These are phyloP conservation scores for Lactarius psammicola DNA, from an alignment of 768 basidiomycete genomes.

Conservation along the genomic window DNA sequence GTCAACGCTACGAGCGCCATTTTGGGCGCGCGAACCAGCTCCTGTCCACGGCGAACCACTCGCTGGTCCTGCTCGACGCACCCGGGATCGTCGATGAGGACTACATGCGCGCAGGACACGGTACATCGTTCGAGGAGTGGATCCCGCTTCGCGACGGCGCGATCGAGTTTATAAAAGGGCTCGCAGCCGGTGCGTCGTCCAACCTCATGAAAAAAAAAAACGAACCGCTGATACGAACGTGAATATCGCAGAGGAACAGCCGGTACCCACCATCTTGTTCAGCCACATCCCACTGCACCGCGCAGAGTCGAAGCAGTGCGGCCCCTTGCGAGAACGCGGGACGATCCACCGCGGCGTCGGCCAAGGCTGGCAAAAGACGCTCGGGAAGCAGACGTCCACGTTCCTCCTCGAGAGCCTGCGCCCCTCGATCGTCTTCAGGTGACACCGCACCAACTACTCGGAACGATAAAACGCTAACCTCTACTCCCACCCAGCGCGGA, in stretches of 20 bases:
- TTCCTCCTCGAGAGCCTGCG: conserved; percentile 69
- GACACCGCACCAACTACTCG: too few species aligned
- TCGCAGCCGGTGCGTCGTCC: conserved; percentile 36
- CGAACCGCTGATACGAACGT: conserved; percentile 28
- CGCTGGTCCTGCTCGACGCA: conserved; percentile 69
- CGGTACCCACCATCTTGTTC: conserved; percentile 62
- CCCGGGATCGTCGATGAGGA: conserved; percentile 84
- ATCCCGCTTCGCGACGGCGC: conserved; percentile 50
- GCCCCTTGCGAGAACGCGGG: conserved; percentile 69
- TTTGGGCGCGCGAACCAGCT: conserved; percentile 72
- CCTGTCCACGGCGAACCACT: conserved; percentile 64
- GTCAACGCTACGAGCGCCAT: conserved; percentile 53
- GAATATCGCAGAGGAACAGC: conserved; percentile 28
- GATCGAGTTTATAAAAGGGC: conserved; percentile 56
- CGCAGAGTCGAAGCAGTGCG: conserved; percentile 71
- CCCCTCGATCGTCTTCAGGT: conserved; percentile 75
- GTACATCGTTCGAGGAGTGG: conserved; percentile 55
- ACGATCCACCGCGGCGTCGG: conserved; percentile 75
- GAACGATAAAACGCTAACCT: too few species aligned
- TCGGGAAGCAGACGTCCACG: conserved; percentile 74
- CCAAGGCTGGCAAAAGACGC: conserved; percentile 75
- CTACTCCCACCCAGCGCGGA: conserved; percentile 66
- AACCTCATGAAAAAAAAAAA: background rate
- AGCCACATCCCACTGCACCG: conserved; percentile 85
- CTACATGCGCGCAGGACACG: conserved; percentile 57